Evolutionary conservation across 2,329 filamentous ascomycete species (phyloP).

Genomic region (Trichoderma simmonsii): DNA sequence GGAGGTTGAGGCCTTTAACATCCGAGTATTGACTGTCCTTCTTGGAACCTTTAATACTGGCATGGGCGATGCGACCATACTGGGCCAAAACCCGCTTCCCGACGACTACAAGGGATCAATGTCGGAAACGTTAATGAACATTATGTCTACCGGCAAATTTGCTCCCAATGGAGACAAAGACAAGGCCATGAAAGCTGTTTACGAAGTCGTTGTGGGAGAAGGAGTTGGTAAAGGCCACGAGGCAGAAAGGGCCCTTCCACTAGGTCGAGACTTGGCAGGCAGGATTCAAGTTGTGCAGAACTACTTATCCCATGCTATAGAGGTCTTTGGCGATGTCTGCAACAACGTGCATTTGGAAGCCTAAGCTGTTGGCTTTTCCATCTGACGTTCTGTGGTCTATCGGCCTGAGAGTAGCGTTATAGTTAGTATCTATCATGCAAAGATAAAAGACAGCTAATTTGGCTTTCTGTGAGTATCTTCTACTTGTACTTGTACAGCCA

Average conservation of each 20-base stretch:
- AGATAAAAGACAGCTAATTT: background rate
- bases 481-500: background rate
- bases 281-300: background rate
- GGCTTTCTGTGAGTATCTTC: background rate
- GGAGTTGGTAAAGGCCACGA: background rate
- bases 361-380: background rate
- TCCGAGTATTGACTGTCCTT: slow-evolving; percentile 6
- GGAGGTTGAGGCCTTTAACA: slow-evolving; percentile 5
- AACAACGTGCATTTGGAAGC: background rate
- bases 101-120: background rate
- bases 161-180: slow-evolving; percentile 10
- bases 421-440: background rate
- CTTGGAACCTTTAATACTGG: slow-evolving; percentile 12
- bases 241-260: background rate
- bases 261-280: background rate
- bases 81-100: background rate
- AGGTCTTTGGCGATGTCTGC: background rate
- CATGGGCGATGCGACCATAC: background rate
- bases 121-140: background rate
- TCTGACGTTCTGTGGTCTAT: background rate
- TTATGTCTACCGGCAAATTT: slow-evolving; percentile 6
- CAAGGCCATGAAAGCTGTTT: slow-evolving; percentile 8
- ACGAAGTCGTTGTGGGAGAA: slow-evolving; percentile 1
- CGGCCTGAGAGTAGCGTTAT: background rate
- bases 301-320: background rate